A percentile compares a stretch with the other conserved stretches of the same genome.
These are phyloP conservation scores for Xylariomycetidae sp. DNA, from an alignment of 2,329 filamentous ascomycete genomes.

Conservation along the genomic window DNA sequence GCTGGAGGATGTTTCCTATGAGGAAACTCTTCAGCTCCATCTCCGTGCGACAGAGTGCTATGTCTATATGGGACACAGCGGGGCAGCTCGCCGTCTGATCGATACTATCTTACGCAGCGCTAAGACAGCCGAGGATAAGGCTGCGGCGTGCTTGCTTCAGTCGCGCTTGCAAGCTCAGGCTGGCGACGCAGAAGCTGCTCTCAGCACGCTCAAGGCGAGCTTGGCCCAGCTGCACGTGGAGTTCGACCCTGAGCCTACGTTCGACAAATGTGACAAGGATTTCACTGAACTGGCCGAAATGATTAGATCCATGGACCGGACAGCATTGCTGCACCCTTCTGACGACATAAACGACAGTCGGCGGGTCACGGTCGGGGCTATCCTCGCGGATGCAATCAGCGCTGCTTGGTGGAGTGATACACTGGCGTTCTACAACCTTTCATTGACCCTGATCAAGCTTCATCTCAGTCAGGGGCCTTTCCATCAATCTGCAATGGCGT, in stretches of 20 bases:
- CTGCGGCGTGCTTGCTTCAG: slow-evolving; percentile 75
- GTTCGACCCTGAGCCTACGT: slow-evolving; percentile 60
- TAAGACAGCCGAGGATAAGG: slow-evolving; percentile 69
- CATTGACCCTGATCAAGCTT: slow-evolving; percentile 59
- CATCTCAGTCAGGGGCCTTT: slow-evolving; percentile 60
- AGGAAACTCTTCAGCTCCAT: slow-evolving; percentile 76
- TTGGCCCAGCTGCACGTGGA: slow-evolving; percentile 62
- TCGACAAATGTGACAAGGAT: slow-evolving; percentile 69
- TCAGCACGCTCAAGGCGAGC: slow-evolving; percentile 64
- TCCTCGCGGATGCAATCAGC: slow-evolving; percentile 63
- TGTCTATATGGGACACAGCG: slow-evolving; percentile 68
- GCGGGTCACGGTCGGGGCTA: slow-evolving; percentile 59
- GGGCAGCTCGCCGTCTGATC: slow-evolving; percentile 63
- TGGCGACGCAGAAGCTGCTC: slow-evolving; percentile 64
- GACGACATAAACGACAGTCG: slow-evolving; percentile 43
- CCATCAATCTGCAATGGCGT: slow-evolving; percentile 63
- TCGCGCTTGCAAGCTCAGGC: slow-evolving; percentile 71
- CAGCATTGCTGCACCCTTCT: slow-evolving; percentile 37
- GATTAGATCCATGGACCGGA: slow-evolving; percentile 51
- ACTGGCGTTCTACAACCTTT: slow-evolving; percentile 66
- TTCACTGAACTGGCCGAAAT: slow-evolving; percentile 59
- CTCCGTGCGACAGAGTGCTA: slow-evolving; percentile 78
- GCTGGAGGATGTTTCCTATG: slow-evolving; percentile 68
- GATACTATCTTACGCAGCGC: slow-evolving; percentile 64
- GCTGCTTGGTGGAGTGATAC: slow-evolving; percentile 69